Percentiles rank a stretch among this genome's conserved stretches.
phyloP scores from a whole-genome alignment of 106 monocot genomes.

The Alisma plantagoaquatica region DNA sequence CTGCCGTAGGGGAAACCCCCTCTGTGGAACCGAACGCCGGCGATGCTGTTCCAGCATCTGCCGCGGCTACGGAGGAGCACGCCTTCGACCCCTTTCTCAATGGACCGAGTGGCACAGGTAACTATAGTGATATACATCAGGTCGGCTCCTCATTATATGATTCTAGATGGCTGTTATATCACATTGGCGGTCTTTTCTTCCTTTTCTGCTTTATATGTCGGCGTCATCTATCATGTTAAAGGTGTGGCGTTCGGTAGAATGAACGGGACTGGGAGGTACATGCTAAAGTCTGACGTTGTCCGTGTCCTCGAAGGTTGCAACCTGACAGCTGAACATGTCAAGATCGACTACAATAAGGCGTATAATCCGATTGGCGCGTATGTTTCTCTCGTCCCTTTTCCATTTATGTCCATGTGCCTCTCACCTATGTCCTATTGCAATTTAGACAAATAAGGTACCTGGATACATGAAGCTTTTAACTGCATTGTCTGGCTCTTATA shows the following conservation, averaged over 20 bases:
- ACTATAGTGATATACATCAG: too few relatives aligned
- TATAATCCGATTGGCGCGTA: conserved; percentile 53
- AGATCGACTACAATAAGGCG: conserved; percentile 58
- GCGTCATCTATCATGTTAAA: conserved; percentile 13
- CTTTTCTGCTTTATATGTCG: background rate
- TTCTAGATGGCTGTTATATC: too few relatives aligned
- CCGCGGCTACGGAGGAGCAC: background rate
- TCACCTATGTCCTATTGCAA: too few relatives aligned
- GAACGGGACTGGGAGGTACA: conserved; percentile 30
- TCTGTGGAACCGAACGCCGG: background rate
- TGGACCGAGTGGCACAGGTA: too few relatives aligned
- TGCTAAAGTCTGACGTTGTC: conserved; percentile 76
- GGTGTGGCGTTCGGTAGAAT: conserved; percentile 56
- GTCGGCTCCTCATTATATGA: too few relatives aligned
- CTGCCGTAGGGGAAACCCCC: conserved; percentile 2
- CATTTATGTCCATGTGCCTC: too few relatives aligned
- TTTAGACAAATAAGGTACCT: too few relatives aligned
- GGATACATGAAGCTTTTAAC: too few relatives aligned
- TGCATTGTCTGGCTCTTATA: too few relatives aligned
- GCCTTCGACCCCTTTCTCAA: background rate
- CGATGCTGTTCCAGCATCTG: background rate
- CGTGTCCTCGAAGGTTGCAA: conserved; percentile 68
- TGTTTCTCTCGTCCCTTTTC: conserved; percentile 10
- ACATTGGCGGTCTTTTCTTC: background rate
- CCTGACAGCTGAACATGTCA: conserved; percentile 49